phyloP scores from a whole-genome alignment of 306 rosid genomes.

The Prunus kanzakura region DNA sequence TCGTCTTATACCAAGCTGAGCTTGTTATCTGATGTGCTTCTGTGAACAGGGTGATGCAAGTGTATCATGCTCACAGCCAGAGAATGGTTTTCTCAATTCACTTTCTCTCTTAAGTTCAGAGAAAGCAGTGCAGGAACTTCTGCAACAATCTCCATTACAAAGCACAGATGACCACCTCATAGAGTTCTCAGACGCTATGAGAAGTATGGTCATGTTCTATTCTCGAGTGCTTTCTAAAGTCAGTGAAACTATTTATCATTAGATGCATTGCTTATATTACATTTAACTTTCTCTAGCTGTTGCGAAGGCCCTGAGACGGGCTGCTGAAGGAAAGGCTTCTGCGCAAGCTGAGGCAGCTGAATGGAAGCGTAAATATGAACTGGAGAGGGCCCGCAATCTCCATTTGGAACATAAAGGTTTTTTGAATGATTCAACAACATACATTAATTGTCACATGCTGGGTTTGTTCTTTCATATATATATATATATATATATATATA shows the following conservation, averaged over 20 bases:
- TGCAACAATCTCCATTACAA: constrained; percentile 57
- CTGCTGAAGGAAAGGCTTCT: constrained; percentile 90
- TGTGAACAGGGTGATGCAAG: constrained; percentile 55
- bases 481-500: not conserved
- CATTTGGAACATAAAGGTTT: constrained; percentile 65
- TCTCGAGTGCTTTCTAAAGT: constrained; percentile 1
- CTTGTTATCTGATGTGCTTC: constrained; percentile 20
- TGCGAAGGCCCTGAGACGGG: constrained; percentile 83
- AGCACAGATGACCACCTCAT: constrained; percentile 84
- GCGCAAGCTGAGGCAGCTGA: constrained; percentile 97
- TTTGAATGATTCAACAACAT: constrained; percentile 10
- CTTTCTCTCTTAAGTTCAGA: constrained; percentile 63
- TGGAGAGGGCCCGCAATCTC: constrained; percentile 71
- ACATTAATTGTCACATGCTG: not conserved
- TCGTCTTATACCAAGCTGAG: not conserved
- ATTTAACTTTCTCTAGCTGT: constrained; percentile 64
- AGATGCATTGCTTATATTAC: constrained; percentile 37
- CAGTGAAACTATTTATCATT: constrained; percentile 21
- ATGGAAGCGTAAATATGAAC: constrained; percentile 92
- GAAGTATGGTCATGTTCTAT: constrained; percentile 61
- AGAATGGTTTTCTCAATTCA: constrained; percentile 62
- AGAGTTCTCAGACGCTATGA: constrained; percentile 95
- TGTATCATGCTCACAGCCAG: constrained; percentile 47
- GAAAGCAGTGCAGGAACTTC: constrained; percentile 76
- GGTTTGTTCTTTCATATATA: not conserved